Conservation (phyloP, 2,329 filamentous ascomycete genomes). For the Colletotrichum sp. region DNA sequence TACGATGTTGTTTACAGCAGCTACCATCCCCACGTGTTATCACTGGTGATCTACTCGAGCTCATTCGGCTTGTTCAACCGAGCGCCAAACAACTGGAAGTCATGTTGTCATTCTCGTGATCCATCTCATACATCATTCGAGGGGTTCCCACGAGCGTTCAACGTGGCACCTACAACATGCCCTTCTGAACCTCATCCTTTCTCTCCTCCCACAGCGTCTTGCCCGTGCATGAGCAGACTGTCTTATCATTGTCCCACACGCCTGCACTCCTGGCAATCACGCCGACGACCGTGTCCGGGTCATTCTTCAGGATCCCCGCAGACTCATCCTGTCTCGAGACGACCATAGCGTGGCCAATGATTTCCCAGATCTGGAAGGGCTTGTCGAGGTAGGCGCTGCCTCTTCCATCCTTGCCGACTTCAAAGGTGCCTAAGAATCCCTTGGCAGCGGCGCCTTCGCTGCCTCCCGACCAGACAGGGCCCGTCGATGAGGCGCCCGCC, state of each 20-base stretch:
- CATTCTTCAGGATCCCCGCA: constrained; percentile 65
- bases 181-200: constrained; percentile 84
- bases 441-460: constrained; percentile 46
- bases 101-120: not conserved
- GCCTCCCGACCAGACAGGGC: constrained; percentile 75
- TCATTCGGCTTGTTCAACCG: constrained; percentile 15
- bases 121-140: constrained; percentile 1
- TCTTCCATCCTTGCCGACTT: constrained; percentile 76
- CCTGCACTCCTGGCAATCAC: constrained; percentile 95
- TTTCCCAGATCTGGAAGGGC: constrained; percentile 89
- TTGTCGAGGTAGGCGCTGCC: constrained; percentile 84
- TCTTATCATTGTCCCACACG: constrained; percentile 99
- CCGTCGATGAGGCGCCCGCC: constrained; percentile 80
- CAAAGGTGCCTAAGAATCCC: constrained; percentile 72
- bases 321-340: constrained; percentile 71
- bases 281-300: constrained; percentile 85
- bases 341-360: constrained; percentile 92
- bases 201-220: constrained; percentile 99
- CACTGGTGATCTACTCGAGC: constrained; percentile 12
- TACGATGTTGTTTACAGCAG: constrained; percentile 19
- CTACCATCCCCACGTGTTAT: constrained; percentile 12
- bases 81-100: not conserved
- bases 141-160: not conserved
- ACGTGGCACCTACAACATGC: constrained; percentile 66
- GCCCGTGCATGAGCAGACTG: constrained; percentile 94